A percentile compares a stretch with the other conserved stretches of the same genome.
phyloP scores from a whole-genome alignment of 1,284 basidiomycete species.

The Rugosomyces carneus region DNA sequence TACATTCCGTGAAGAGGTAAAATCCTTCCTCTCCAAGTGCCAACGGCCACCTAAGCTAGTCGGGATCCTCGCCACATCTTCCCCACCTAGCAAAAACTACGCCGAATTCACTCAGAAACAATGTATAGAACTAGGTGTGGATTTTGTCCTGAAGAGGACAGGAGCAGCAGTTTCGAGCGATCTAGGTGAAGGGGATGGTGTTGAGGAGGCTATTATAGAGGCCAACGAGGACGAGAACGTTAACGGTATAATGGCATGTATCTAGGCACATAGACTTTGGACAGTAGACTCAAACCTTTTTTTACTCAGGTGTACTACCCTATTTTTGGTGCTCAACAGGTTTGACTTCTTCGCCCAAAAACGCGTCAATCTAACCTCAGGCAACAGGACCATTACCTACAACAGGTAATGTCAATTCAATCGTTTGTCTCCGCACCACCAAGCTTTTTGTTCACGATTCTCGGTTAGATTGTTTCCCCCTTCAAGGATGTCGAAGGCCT shows the following conservation, averaged over 20 bases:
- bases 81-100: conserved; percentile 85
- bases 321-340: conserved; percentile 83
- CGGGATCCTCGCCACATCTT: conserved; percentile 87
- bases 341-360: conserved; percentile 22
- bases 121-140: conserved; percentile 84
- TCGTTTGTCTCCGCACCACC: neutral
- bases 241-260: conserved; percentile 90
- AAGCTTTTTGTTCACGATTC: neutral
- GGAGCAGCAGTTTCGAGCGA: conserved; percentile 58
- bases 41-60: conserved; percentile 69
- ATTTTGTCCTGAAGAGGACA: conserved; percentile 74
- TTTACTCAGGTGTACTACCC: conserved; percentile 76
- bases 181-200: conserved; percentile 55
- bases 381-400: conserved; percentile 88
- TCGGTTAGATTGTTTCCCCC: conserved; percentile 78
- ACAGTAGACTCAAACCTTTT: neutral
- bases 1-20: conserved; percentile 65
- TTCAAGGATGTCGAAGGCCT: conserved; percentile 97
- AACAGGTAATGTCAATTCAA: conserved; percentile 50
- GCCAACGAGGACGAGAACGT: conserved; percentile 84
- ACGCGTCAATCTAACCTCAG: conserved; percentile 3
- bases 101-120: conserved; percentile 93
- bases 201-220: conserved; percentile 92
- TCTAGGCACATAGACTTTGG: neutral
- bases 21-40: conserved; percentile 35